phyloP scores from a whole-genome alignment of 176 grass and related monocot species.

The maize (Zea mays) region Zm-B73-REFERENCE-NAM-5.0 NC_050097.1:209882001-209882500 shows the following conservation, averaged over 20 bases:
- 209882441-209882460: no score
- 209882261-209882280: background rate
- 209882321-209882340: background rate
- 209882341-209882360: background rate
- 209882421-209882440: background rate
- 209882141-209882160: background rate
- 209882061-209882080: background rate
- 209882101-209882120: background rate
- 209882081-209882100: background rate
- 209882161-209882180: background rate
- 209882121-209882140: background rate
- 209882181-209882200: background rate
- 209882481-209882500: conserved; percentile 1
- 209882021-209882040: conserved; percentile 25
- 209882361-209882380: background rate
- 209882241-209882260: background rate
- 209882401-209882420: background rate
- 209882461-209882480: background rate
- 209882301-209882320: conserved; percentile 20
- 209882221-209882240: background rate
- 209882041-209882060: background rate
- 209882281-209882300: background rate
- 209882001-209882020: conserved; percentile 13
- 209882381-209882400: background rate
- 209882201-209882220: background rate